A percentile compares a stretch with the other conserved stretches of the same genome.
These are phyloP conservation scores for Chrysoporthe deuterocubensis DNA, from an alignment of 2,329 filamentous ascomycete species.

Conservation along the genomic window DNA sequence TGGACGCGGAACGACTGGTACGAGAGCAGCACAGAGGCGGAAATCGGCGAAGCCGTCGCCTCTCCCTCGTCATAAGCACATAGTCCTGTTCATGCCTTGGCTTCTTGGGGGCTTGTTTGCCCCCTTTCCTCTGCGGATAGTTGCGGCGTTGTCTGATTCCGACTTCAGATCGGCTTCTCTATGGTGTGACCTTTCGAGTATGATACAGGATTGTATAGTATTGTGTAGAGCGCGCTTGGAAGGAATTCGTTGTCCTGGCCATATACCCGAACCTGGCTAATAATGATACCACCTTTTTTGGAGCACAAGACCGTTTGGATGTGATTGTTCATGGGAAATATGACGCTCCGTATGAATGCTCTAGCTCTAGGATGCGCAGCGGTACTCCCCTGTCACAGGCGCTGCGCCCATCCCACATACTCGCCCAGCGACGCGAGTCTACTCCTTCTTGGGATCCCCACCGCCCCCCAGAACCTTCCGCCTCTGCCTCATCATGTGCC, in stretches of 20 bases:
- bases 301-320: neutral
- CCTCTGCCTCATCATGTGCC: slow-evolving; percentile 93
- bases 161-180: neutral
- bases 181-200: slow-evolving; percentile 15
- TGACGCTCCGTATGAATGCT: slow-evolving; percentile 20
- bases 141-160: neutral
- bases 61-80: neutral
- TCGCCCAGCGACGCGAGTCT: slow-evolving; percentile 26
- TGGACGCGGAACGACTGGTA: slow-evolving; percentile 74
- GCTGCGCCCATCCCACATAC: neutral
- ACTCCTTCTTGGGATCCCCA: slow-evolving; percentile 48
- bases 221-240: slow-evolving; percentile 1
- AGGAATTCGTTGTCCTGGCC: slow-evolving; percentile 8
- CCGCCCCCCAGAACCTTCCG: slow-evolving; percentile 73
- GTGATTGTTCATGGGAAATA: too few relatives aligned
- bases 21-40: slow-evolving; percentile 51
- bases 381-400: neutral
- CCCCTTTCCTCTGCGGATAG: neutral
- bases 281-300: slow-evolving; percentile 1
- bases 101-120: neutral
- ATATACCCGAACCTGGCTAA: slow-evolving; percentile 24
- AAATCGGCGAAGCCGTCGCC: slow-evolving; percentile 10
- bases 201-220: slow-evolving; percentile 11
- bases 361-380: neutral
- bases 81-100: neutral